Conservation (phyloP, 2,329 filamentous ascomycete species). For the Scedosporium apiospermum region DNA sequence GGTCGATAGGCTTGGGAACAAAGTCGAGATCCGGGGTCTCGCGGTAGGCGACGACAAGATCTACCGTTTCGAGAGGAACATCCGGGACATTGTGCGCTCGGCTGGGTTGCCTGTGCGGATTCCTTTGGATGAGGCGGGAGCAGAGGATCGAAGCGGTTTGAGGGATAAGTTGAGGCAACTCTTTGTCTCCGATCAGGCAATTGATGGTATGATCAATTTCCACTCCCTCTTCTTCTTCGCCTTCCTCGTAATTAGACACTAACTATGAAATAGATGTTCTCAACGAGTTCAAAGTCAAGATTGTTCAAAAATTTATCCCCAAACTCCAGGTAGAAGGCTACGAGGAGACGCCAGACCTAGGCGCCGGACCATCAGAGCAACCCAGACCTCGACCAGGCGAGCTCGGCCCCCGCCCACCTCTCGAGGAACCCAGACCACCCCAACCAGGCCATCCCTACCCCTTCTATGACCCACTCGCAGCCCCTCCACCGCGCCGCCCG, state of each 20-base stretch:
- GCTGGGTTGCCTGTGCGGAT: constrained; percentile 47
- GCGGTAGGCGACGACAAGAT: constrained; percentile 75
- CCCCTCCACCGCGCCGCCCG: constrained; percentile 30
- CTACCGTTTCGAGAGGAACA: constrained; percentile 61
- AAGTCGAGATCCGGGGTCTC: constrained; percentile 74
- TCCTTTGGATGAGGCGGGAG: constrained; percentile 28
- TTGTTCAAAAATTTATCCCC: constrained; percentile 78
- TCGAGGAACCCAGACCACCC: constrained; percentile 43
- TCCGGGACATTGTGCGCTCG: constrained; percentile 63
- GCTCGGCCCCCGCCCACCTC: constrained; percentile 46
- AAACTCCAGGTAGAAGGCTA: constrained; percentile 70
- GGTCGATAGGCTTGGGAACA: constrained; percentile 70
- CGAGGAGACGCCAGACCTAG: constrained; percentile 25
- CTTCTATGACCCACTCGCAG: constrained; percentile 53
- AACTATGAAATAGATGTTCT: constrained; percentile 45
- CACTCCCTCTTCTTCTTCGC: neutral
- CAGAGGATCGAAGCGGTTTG: constrained; percentile 42
- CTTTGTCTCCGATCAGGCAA: constrained; percentile 64
- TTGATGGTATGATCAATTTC: constrained; percentile 32
- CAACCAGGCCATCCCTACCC: constrained; percentile 60
- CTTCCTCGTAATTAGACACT: neutral
- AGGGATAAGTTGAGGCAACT: constrained; percentile 42
- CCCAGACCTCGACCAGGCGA: constrained; percentile 9
- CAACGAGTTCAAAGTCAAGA: constrained; percentile 61
- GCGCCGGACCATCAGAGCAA: neutral